Evolutionary conservation across 331 rosid genomes (phyloP), one percentile per base, ranked within the genome.

Genomic region (Pyracantha coccinea): DNA sequence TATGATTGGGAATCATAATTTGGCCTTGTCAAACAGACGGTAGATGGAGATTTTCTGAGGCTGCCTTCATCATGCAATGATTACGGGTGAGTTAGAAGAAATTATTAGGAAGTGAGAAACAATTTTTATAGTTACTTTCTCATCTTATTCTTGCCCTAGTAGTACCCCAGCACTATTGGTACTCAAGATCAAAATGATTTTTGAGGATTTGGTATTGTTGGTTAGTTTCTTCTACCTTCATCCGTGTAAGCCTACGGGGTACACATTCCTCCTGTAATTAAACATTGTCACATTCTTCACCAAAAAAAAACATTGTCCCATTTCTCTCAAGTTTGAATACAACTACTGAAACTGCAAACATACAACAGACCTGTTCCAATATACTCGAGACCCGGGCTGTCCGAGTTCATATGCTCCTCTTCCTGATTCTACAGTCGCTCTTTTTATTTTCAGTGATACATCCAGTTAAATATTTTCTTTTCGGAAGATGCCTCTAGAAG

Each of bases 81-180:
- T 71, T 32, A 13, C 4, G 1, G 73, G 5, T 54, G 59, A 65
- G n/a, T 54, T 20, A 57, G 62, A 72, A 52, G 21, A 53, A 55
- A 65, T 25, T 25, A 62, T 23, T 57, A 2, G 61, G 69, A 74
- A 61, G 17, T 74, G 50, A 74, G 72, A 61, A 74, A 32, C 66
- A 11, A 50, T 45, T 60, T 45, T 38, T 19, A 65, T 21, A 47
- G 4, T 74, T 38, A 14, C 17, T 58, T 60, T 66, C 71, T 66
- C 75, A 28, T 16, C 41, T 63, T 16, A 63, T 29, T 63, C 23
- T 29, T 63, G 45, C 17, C 44, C 8, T 45, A 23, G 53, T 66
- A 14, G 11, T 38, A 45, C 68, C 69, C 54, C 73, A 53, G 29
- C 53, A 19, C 63, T 28, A 15, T 32, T 24, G 23, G 35, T 25